A percentile compares a stretch with the other conserved stretches of the same genome.
These are phyloP conservation scores for Meyerozyma athensensis DNA, from an alignment of 1,139 yeast genomes.

Conservation along the genomic window DNA sequence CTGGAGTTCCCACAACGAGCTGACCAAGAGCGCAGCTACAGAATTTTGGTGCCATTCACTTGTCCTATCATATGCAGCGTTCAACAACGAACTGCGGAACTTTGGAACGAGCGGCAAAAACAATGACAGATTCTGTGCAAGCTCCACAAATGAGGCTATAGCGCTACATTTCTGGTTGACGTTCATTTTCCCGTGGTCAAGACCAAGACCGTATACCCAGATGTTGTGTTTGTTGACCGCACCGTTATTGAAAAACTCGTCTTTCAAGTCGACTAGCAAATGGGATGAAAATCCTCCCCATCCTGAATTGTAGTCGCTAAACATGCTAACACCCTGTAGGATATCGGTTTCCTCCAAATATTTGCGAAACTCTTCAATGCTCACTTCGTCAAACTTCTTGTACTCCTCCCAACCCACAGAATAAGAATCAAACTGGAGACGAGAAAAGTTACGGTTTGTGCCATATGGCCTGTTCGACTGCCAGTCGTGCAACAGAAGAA, in stretches of 20 bases:
- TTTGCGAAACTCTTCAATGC: slow-evolving; percentile 56
- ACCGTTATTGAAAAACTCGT: slow-evolving; percentile 67
- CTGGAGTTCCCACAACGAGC: slow-evolving; percentile 37
- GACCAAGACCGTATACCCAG: slow-evolving; percentile 33
- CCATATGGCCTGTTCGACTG: slow-evolving; percentile 22
- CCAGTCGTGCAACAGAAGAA: slow-evolving; percentile 56
- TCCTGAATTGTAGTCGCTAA: slow-evolving; percentile 66
- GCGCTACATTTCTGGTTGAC: slow-evolving; percentile 4
- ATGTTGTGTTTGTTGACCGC: slow-evolving; percentile 34
- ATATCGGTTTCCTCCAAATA: slow-evolving; percentile 75
- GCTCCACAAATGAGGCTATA: slow-evolving; percentile 24
- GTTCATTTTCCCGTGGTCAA: not conserved
- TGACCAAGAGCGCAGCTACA: slow-evolving; percentile 25
- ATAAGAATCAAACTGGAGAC: slow-evolving; percentile 23
- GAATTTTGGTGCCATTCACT: slow-evolving; percentile 43
- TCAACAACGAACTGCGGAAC: slow-evolving; percentile 5
- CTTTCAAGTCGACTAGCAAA: slow-evolving; percentile 51
- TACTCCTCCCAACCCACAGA: slow-evolving; percentile 30
- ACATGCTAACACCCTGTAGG: slow-evolving; percentile 63
- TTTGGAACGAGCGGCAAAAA: slow-evolving; percentile 41
- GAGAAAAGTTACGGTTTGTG: slow-evolving; percentile 26
- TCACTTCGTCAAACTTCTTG: slow-evolving; percentile 33
- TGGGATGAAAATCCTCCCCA: slow-evolving; percentile 79
- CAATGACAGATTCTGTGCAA: slow-evolving; percentile 43
- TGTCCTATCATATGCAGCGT: slow-evolving; percentile 13